phyloP scores from a whole-genome alignment of 257 asterid genomes.

The Ajuga chamaepitys region DNA sequence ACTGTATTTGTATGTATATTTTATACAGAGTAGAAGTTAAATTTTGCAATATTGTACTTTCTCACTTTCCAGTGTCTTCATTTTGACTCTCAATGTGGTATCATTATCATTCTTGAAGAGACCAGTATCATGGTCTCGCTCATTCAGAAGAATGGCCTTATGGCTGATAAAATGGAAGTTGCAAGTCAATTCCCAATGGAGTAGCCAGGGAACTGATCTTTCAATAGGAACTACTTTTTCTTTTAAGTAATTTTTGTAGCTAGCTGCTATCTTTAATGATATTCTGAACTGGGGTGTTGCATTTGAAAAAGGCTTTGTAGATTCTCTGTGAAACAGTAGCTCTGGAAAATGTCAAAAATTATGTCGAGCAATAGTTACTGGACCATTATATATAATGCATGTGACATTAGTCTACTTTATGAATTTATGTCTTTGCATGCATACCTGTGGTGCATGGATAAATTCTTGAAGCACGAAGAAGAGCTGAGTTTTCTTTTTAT shows the following conservation, averaged over 20 bases:
- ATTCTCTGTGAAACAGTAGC: not conserved
- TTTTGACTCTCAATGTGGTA: not conserved
- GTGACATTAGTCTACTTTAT: not conserved
- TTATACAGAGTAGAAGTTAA: too few species aligned
- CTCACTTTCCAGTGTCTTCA: too few species aligned
- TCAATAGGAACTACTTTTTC: too few species aligned
- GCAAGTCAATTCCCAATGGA: not conserved
- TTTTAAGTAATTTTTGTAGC: too few species aligned
- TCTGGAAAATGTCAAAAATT: not conserved
- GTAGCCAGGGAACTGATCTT: too few species aligned
- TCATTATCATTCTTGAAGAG: not conserved
- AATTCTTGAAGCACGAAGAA: too few species aligned
- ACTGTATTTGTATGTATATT: too few species aligned
- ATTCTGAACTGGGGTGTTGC: not conserved
- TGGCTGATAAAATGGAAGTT: not conserved
- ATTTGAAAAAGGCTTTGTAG: not conserved
- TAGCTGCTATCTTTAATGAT: not conserved
- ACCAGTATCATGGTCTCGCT: not conserved
- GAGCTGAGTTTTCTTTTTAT: too few species aligned
- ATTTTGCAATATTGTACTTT: too few species aligned
- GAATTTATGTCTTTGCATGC: not conserved
- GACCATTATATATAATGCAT: not conserved
- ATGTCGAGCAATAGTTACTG: not conserved
- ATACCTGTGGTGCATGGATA: not conserved
- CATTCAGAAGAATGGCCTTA: not conserved